A percentile compares a stretch with the other conserved stretches of the same genome.
Evolutionary conservation across 139 green algal genomes (phyloP).

Genomic region (Gonium pectorale): DNA sequence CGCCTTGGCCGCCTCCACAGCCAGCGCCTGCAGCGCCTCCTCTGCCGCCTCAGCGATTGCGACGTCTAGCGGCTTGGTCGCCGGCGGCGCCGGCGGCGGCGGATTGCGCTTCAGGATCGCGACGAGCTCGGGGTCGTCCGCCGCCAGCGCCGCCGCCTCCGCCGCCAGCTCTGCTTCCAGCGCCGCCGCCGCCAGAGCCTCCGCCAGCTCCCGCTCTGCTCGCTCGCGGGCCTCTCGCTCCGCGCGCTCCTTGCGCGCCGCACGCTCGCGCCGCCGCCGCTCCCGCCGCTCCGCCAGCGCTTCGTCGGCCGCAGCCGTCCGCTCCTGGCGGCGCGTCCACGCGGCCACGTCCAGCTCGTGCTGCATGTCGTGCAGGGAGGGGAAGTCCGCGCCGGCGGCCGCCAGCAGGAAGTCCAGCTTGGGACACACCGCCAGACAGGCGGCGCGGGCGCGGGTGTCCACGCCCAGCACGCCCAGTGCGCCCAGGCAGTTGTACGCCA

Average conservation of each 20-base stretch:
- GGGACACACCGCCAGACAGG: constrained; percentile 16
- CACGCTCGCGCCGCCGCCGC: not conserved
- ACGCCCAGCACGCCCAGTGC: constrained; percentile 53
- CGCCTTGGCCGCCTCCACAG: not conserved
- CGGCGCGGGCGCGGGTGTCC: constrained; percentile 26
- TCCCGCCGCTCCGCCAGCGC: not conserved
- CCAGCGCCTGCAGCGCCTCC: not conserved
- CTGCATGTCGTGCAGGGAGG: constrained; percentile 3
- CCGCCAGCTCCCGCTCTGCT: constrained; percentile 5
- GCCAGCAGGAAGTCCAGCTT: constrained; percentile 39
- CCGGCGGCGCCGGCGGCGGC: not conserved
- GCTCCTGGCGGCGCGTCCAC: constrained; percentile 28
- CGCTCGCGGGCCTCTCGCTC: not conserved
- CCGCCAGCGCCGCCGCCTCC: constrained; percentile 23
- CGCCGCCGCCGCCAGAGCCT: constrained; percentile 15
- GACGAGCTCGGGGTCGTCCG: constrained; percentile 31
- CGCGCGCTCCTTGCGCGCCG: not conserved
- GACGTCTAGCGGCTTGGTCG: not conserved
- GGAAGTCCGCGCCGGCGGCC: constrained; percentile 21
- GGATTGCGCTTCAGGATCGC: not conserved
- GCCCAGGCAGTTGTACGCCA: constrained; percentile 48
- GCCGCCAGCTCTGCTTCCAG: constrained; percentile 29
- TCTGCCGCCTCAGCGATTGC: not conserved
- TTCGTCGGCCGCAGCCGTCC: not conserved
- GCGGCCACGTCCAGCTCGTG: constrained; percentile 17